phyloP scores from a whole-genome alignment of 768 basidiomycete species.

The Fomitopsis serialis region DNA sequence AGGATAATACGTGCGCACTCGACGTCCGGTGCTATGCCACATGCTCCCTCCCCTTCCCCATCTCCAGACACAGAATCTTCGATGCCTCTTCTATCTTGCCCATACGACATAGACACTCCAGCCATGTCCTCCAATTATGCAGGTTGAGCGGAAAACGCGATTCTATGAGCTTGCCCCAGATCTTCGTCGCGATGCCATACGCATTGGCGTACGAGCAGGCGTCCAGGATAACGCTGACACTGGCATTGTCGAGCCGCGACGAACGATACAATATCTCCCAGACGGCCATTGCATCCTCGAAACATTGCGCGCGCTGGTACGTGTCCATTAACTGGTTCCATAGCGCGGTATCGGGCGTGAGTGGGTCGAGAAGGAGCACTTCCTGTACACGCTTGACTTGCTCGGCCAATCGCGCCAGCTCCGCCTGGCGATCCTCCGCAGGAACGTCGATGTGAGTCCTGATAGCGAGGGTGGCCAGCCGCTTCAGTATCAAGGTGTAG shows the following conservation, averaged over 20 bases:
- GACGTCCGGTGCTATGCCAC: slow-evolving; percentile 39
- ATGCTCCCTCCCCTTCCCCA: slow-evolving; percentile 35
- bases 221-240: slow-evolving; percentile 81
- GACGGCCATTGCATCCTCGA: slow-evolving; percentile 64
- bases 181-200: slow-evolving; percentile 43
- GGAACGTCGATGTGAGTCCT: slow-evolving; percentile 13
- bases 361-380: slow-evolving; percentile 69
- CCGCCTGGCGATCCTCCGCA: slow-evolving; percentile 16
- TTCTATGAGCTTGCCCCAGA: slow-evolving; percentile 46
- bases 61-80: slow-evolving; percentile 56
- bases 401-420: slow-evolving; percentile 32
- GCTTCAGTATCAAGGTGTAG: slow-evolving; percentile 63
- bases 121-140: slow-evolving; percentile 75
- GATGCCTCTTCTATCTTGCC: slow-evolving; percentile 63
- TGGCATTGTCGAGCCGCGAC: slow-evolving; percentile 52
- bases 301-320: slow-evolving; percentile 74
- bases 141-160: slow-evolving; percentile 49
- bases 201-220: slow-evolving; percentile 66
- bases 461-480: slow-evolving; percentile 41
- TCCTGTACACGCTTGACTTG: slow-evolving; percentile 68
- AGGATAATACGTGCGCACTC: slow-evolving; percentile 49
- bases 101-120: slow-evolving; percentile 82
- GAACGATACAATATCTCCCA: slow-evolving; percentile 72
- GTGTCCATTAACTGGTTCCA: slow-evolving; percentile 89
- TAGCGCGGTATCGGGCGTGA: slow-evolving; percentile 63